Evolutionary conservation across 192 early-diverging fungal species (phyloP).

Genomic region (Gaertneriomyces sp.): DNA sequence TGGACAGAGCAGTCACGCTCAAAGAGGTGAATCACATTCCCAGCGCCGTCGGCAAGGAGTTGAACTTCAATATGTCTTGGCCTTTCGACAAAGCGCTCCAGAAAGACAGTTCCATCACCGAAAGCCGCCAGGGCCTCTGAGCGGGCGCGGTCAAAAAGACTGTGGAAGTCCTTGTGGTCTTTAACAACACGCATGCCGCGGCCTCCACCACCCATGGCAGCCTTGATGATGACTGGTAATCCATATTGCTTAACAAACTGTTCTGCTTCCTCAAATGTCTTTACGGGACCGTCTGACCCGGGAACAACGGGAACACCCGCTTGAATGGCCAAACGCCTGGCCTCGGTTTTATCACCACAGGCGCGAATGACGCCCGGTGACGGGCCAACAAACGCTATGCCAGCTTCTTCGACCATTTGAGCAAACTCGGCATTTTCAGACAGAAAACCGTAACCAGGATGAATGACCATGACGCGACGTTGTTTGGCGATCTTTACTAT

Average conservation of each 20-base stretch:
- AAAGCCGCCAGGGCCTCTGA: conserved; percentile 89
- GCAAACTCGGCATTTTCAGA: conserved; percentile 93
- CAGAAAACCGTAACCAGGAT: conserved; percentile 94
- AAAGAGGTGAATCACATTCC: conserved; percentile 85
- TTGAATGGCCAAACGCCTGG: conserved; percentile 70
- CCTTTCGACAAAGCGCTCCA: conserved; percentile 87
- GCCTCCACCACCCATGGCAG: conserved; percentile 94
- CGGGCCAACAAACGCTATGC: conserved; percentile 91
- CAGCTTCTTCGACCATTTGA: conserved; percentile 78
- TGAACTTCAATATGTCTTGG: conserved; percentile 98
- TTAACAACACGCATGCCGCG: conserved; percentile 94
- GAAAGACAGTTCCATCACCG: conserved; percentile 93
- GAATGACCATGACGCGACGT: conserved; percentile 80
- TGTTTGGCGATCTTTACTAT: conserved; percentile 84
- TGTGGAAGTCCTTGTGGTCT: conserved; percentile 63
- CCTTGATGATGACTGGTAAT: conserved; percentile 95
- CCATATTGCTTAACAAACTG: conserved; percentile 78
- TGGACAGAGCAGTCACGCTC: conserved; percentile 98
- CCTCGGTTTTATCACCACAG: conserved; percentile 95
- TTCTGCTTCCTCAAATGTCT: conserved; percentile 58
- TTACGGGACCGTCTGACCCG: conserved; percentile 83
- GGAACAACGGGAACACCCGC: conserved; percentile 90
- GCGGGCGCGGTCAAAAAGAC: conserved; percentile 77
- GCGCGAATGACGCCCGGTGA: conserved; percentile 76
- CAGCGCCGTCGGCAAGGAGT: conserved; percentile 76